Evolutionary conservation across 345 rosid species (phyloP).

Genomic region (Melaleuca alternifolia): DNA sequence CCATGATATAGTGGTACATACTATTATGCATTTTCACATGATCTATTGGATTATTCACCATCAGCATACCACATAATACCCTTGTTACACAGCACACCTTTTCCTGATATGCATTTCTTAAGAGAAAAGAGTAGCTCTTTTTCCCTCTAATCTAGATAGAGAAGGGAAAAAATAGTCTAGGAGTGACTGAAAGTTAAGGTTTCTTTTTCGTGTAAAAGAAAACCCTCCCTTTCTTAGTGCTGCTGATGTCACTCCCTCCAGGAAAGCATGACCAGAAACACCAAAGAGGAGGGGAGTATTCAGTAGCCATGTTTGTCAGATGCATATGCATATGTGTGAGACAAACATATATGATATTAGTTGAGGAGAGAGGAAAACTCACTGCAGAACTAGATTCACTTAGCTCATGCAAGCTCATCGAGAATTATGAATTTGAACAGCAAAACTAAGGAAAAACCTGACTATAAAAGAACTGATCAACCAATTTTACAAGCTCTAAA

Average conservation of each 20-base stretch:
- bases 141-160: neutral
- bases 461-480: neutral
- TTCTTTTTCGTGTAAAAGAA: neutral
- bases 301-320: neutral
- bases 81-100: neutral
- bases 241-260: neutral
- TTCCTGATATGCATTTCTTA: neutral
- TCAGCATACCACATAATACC: neutral
- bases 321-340: neutral
- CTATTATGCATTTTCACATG: neutral
- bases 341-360: neutral
- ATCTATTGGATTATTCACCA: neutral
- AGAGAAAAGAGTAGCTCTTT: neutral
- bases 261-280: neutral
- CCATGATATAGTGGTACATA: neutral
- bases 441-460: neutral
- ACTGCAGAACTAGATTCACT: neutral
- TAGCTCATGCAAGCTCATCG: neutral
- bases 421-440: neutral
- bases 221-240: neutral
- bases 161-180: neutral
- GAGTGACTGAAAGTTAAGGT: neutral
- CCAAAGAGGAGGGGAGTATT: neutral
- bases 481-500: neutral
- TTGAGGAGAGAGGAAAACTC: neutral